Percentiles rank a stretch among this genome's conserved stretches.
Conservation (phyloP, 345 rosid genomes). For the Excoecaria agallocha region DNA sequence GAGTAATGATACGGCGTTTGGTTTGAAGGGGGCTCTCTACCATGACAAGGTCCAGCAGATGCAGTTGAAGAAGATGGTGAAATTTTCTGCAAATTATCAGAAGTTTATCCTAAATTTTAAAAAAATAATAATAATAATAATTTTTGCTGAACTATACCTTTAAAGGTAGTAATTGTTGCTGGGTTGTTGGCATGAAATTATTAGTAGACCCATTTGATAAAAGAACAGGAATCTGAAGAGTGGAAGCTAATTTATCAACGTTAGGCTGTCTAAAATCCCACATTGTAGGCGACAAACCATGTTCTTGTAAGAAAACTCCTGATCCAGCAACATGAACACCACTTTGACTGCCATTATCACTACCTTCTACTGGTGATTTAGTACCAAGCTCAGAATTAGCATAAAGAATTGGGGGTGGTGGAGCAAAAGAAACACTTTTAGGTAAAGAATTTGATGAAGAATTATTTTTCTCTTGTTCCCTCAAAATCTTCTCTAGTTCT, state of each 20-base stretch:
- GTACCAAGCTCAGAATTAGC: neutral
- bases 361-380: conserved; percentile 4
- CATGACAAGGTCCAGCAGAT: conserved; percentile 36
- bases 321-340: conserved; percentile 18
- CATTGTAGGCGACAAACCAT: conserved; percentile 24
- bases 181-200: conserved; percentile 36
- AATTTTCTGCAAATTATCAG: conserved; percentile 33
- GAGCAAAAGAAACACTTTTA: conserved; percentile 7
- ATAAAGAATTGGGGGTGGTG: neutral
- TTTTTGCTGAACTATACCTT: conserved; percentile 28
- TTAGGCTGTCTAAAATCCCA: conserved; percentile 20
- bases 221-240: conserved; percentile 16
- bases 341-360: conserved; percentile 13
- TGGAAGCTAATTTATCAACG: conserved; percentile 21
- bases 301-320: conserved; percentile 23
- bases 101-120: neutral
- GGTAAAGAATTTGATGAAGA: conserved; percentile 1
- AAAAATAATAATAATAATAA: neutral
- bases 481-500: conserved; percentile 71
- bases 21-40: conserved; percentile 63
- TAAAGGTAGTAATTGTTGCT: conserved; percentile 29
- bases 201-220: conserved; percentile 23
- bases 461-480: conserved; percentile 45
- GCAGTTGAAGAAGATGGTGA: conserved; percentile 26
- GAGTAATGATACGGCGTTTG: conserved; percentile 36